Percentiles rank a stretch among this genome's conserved stretches.
Evolutionary conservation across 2,329 filamentous ascomycete species (phyloP).

Genomic region (Chaetothyriales sp.): DNA sequence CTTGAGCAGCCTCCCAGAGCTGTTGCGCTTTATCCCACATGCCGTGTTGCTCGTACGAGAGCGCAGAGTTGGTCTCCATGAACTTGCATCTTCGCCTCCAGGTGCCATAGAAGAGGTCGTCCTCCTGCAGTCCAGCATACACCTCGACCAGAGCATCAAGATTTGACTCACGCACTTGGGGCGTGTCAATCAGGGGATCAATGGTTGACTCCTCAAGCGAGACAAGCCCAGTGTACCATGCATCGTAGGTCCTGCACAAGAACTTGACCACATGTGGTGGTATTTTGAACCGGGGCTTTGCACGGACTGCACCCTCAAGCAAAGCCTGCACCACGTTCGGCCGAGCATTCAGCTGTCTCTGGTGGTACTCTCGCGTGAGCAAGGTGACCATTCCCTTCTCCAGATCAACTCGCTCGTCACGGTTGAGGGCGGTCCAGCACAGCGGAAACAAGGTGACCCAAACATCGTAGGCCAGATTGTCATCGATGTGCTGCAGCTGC

Average conservation of each 20-base stretch:
- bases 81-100: conserved; percentile 93
- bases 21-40: conserved; percentile 99
- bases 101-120: conserved; percentile 93
- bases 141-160: conserved; percentile 89
- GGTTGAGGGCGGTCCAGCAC: conserved; percentile 76
- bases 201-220: conserved; percentile 84
- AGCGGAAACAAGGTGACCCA: conserved; percentile 88
- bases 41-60: conserved; percentile 96
- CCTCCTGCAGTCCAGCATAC: conserved; percentile 79
- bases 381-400: conserved; percentile 82
- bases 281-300: conserved; percentile 76
- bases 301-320: conserved; percentile 70
- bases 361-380: conserved; percentile 89
- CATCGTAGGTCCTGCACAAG: conserved; percentile 81
- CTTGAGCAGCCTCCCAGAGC: conserved; percentile 90
- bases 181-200: conserved; percentile 67
- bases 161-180: conserved; percentile 78
- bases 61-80: conserved; percentile 88
- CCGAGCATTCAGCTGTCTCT: conserved; percentile 80
- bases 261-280: conserved; percentile 95
- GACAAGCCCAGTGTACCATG: conserved; percentile 87
- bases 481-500: conserved; percentile 83
- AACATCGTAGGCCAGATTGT: conserved; percentile 66
- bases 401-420: conserved; percentile 77
- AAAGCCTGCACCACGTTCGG: conserved; percentile 92